These are phyloP conservation scores for Cupressus sempervirens DNA, from an alignment of 75 land plant genomes.

Conservation along the genomic window DNA sequence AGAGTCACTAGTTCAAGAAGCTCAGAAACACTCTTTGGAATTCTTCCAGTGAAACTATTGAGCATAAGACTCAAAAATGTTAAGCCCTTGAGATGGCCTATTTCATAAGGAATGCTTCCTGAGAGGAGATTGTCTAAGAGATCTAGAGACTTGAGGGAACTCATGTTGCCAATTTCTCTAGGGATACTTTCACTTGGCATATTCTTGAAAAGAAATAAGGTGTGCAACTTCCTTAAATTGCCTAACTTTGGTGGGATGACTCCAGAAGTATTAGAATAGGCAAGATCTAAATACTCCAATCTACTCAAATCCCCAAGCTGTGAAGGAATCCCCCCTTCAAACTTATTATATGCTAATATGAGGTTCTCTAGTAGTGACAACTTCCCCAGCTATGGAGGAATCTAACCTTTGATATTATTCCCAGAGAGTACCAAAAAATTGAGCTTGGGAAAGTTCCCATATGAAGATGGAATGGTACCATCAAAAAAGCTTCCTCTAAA, in stretches of 20 bases:
- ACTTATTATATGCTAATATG: slow-evolving; percentile 75
- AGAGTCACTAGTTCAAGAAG: slow-evolving; percentile 55
- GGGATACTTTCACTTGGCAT: slow-evolving; percentile 53
- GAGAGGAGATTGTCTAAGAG: slow-evolving; percentile 66
- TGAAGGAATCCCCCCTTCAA: slow-evolving; percentile 63
- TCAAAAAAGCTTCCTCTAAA: slow-evolving; percentile 73
- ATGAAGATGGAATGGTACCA: slow-evolving; percentile 64
- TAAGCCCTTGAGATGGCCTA: slow-evolving; percentile 46
- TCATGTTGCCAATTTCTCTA: slow-evolving; percentile 54
- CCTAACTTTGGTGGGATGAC: slow-evolving; percentile 51
- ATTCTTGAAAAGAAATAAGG: slow-evolving; percentile 58
- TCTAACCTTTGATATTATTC: slow-evolving; percentile 52
- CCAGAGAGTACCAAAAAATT: slow-evolving; percentile 71
- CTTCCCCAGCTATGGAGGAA: slow-evolving; percentile 61
- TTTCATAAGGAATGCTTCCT: slow-evolving; percentile 58
- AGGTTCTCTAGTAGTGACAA: slow-evolving; percentile 55
- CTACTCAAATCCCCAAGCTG: slow-evolving; percentile 74
- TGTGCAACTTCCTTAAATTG: slow-evolving; percentile 29
- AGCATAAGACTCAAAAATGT: slow-evolving; percentile 74
- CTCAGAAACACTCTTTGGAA: slow-evolving; percentile 52
- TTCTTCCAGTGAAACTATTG: slow-evolving; percentile 50
- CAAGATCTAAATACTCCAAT: slow-evolving; percentile 61
- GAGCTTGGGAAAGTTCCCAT: slow-evolving; percentile 48
- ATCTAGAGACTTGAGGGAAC: slow-evolving; percentile 52
- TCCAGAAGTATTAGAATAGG: slow-evolving; percentile 53